Percentiles rank a stretch among this genome's conserved stretches.
phyloP scores from a whole-genome alignment of 1,139 yeast genomes.

The Yamadazyma taylorii region DNA sequence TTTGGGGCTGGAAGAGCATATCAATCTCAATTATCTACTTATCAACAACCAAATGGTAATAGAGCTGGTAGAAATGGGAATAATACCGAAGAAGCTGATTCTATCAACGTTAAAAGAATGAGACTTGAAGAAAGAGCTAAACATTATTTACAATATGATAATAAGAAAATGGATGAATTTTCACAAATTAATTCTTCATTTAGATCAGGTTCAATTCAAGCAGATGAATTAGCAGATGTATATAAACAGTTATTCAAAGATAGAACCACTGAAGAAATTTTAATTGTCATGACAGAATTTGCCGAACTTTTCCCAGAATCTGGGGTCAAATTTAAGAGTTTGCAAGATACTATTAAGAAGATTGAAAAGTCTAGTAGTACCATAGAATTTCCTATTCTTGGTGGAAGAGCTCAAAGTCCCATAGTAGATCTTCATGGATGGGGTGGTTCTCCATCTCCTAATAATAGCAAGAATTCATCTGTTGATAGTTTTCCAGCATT shows the following conservation, averaged over 20 bases:
- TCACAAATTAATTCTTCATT: constrained; percentile 49
- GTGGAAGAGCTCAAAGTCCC: constrained; percentile 22
- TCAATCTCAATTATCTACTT: constrained; percentile 71
- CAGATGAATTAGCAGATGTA: constrained; percentile 47
- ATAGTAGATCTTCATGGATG: constrained; percentile 27
- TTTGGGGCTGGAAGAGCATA: constrained; percentile 50
- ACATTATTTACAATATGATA: constrained; percentile 64
- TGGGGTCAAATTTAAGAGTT: constrained; percentile 28
- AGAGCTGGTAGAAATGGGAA: constrained; percentile 9
- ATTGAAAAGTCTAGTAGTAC: constrained; percentile 15
- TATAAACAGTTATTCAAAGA: constrained; percentile 53
- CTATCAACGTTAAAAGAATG: constrained; percentile 53
- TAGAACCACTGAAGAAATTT: constrained; percentile 46
- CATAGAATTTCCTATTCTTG: constrained; percentile 34
- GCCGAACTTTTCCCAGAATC: constrained; percentile 50
- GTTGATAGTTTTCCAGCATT: constrained; percentile 54
- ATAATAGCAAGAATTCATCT: constrained; percentile 18
- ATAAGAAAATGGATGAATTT: constrained; percentile 49
- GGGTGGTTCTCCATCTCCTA: constrained; percentile 21
- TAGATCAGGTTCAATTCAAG: constrained; percentile 46
- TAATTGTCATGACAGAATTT: constrained; percentile 55
- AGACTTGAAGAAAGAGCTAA: constrained; percentile 85
- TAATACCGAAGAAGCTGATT: constrained; percentile 33
- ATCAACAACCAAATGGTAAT: constrained; percentile 23
- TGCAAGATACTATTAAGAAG: constrained; percentile 26